Evolutionary conservation across 2,329 filamentous ascomycete genomes (phyloP).

Genomic region (Monosporascus sp.): DNA sequence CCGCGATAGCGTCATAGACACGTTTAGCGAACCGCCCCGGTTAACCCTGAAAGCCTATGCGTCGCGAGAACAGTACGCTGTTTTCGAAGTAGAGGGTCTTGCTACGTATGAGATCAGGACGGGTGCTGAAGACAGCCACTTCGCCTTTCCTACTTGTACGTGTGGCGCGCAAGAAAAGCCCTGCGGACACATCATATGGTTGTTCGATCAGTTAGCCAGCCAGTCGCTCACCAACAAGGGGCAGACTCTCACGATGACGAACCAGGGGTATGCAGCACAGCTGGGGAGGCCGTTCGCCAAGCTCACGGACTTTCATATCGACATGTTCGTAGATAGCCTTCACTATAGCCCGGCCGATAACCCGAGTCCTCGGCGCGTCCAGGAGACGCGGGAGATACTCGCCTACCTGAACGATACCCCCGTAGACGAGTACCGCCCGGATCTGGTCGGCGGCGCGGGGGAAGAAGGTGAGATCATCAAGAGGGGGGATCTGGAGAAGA

Average conservation of each 20-base stretch:
- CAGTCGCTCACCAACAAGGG: slow-evolving; percentile 38
- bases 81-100: slow-evolving; percentile 51
- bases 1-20: slow-evolving; percentile 34
- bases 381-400: slow-evolving; percentile 47
- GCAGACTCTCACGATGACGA: slow-evolving; percentile 36
- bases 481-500: slow-evolving; percentile 42
- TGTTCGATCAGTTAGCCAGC: slow-evolving; percentile 47
- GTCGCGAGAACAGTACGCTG: slow-evolving; percentile 41
- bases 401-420: slow-evolving; percentile 35
- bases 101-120: slow-evolving; percentile 48
- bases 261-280: slow-evolving; percentile 38
- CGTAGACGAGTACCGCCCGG: slow-evolving; percentile 39
- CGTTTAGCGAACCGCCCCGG: slow-evolving; percentile 42
- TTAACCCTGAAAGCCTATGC: slow-evolving; percentile 46
- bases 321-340: slow-evolving; percentile 46
- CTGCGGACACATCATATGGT: slow-evolving; percentile 49
- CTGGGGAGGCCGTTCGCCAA: slow-evolving; percentile 42
- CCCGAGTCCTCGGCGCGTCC: slow-evolving; percentile 32
- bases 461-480: slow-evolving; percentile 31
- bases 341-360: slow-evolving; percentile 38
- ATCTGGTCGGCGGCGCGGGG: slow-evolving; percentile 34
- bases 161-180: slow-evolving; percentile 26
- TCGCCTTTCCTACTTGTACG: slow-evolving; percentile 38
- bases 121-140: slow-evolving; percentile 33
- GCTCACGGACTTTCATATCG: slow-evolving; percentile 46